Evolutionary conservation across 352 stramenopile genomes (phyloP).

Genomic region (Phytophthora vignae): DNA sequence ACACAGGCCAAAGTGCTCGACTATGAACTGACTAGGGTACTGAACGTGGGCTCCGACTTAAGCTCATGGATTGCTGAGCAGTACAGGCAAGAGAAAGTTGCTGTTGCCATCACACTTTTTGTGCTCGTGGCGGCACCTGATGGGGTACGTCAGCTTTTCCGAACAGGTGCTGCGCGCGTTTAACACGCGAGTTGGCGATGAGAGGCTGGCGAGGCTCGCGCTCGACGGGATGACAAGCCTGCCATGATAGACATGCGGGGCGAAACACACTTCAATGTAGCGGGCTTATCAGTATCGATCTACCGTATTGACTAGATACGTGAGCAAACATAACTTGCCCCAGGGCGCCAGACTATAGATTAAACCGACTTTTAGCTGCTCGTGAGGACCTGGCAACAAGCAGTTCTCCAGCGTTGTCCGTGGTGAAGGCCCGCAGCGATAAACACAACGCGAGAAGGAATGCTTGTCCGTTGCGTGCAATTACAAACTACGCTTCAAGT

Average conservation of each 20-base stretch:
- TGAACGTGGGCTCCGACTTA: neutral
- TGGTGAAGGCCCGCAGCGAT: no score
- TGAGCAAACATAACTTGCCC: neutral
- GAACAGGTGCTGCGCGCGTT: neutral
- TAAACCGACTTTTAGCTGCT: no score
- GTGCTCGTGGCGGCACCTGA: conserved; percentile 2
- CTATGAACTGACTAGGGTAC: neutral
- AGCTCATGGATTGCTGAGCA: neutral
- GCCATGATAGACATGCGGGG: conserved; percentile 1
- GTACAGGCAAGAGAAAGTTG: neutral
- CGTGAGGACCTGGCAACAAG: no score
- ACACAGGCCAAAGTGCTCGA: neutral
- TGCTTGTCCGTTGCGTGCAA: no score
- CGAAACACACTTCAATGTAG: conserved; percentile 3
- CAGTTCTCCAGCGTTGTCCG: no score
- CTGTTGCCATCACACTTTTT: neutral
- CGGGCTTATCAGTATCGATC: neutral
- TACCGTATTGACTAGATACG: neutral
- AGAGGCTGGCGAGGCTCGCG: neutral
- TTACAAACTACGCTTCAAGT: no score
- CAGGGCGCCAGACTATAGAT: no score
- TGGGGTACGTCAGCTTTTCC: neutral
- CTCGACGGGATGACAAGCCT: neutral
- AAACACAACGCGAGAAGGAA: no score
- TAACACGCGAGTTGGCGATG: conserved; percentile 1